Evolutionary conservation across 106 monocot species (phyloP), one percentile per base, ranked within the genome.

Genomic region (Chionographis japonica): DNA sequence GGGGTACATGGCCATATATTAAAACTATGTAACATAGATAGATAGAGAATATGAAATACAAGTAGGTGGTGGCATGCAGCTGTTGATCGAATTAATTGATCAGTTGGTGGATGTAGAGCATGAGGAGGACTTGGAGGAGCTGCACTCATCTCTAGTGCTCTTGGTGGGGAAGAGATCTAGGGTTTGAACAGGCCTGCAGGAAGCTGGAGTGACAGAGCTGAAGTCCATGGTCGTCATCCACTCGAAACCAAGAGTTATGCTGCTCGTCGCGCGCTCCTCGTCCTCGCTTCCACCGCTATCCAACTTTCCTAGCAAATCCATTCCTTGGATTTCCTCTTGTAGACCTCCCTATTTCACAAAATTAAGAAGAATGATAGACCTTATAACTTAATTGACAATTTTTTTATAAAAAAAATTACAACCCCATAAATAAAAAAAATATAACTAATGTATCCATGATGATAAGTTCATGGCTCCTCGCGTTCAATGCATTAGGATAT

Each of bases 91-190:
- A 27, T 27, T 27, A 27, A 27, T 58, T 20, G 16, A 16, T 75
- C 62, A 84, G 43, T 72, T 79, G 63, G 80, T 77, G 64, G 86
- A 84, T 8, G 83, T 74, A 17, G 86, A 84, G 79, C 84, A 81
- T 37, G 88, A 84, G 51, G 86, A 86, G 56, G 83, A 79, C 62
- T 79, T 87, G 35, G 90, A 91, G 70, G 69, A 72, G 77, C 74
- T 77, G 60, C 81, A 81, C 43, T 81, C 87, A 37, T 81, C 86
- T 59, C 67, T 78, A 54, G 70, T 81, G 78, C 73, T 87, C 53
- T 74, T 81, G 18, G 78, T 77, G 9, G 90, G 90, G 76, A 91
- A 91, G 50, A 91, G 87, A 42, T 91, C 90, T 40, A 91, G 72
- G 58, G 90, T 91, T 72, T 58, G 82, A 17, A 78, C 77, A 69